These are phyloP conservation scores for Neoascochyta sp. DNA, from an alignment of 2,329 filamentous ascomycete species.

Conservation along the genomic window DNA sequence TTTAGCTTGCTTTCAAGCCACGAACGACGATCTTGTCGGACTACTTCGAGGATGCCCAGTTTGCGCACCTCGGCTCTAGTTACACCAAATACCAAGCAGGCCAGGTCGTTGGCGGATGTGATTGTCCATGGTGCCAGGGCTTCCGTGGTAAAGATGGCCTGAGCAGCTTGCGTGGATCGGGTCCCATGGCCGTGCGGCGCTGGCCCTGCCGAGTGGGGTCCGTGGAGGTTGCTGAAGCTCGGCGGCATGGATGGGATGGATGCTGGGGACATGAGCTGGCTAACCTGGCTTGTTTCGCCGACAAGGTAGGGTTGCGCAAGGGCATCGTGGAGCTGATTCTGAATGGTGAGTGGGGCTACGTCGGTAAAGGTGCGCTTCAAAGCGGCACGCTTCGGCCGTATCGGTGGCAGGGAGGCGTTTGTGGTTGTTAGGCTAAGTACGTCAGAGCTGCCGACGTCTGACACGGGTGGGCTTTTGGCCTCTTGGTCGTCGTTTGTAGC, in stretches of 20 bases:
- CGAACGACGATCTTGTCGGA: constrained; percentile 79
- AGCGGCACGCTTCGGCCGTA: constrained; percentile 51
- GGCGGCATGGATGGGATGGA: constrained; percentile 40
- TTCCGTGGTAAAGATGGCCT: constrained; percentile 98
- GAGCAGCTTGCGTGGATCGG: constrained; percentile 83
- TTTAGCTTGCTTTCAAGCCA: constrained; percentile 87
- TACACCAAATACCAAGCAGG: constrained; percentile 97
- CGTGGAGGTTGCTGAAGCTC: constrained; percentile 31
- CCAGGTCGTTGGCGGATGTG: constrained; percentile 90
- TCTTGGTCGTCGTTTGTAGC: constrained; percentile 10
- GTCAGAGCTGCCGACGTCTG: constrained; percentile 22
- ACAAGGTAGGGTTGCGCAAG: constrained; percentile 76
- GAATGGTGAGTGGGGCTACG: constrained; percentile 66
- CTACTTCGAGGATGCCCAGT: constrained; percentile 91
- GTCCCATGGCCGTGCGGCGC: constrained; percentile 78
- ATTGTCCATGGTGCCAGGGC: constrained; percentile 90
- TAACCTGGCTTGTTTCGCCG: constrained; percentile 45
- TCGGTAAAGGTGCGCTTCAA: constrained; percentile 89
- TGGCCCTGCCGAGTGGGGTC: constrained; percentile 36
- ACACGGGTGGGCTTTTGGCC: constrained; percentile 15
- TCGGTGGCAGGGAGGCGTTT: constrained; percentile 18
- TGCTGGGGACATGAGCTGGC: constrained; percentile 47
- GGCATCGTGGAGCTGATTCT: constrained; percentile 80
- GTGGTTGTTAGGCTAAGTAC: constrained; percentile 16
- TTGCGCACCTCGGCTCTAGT: constrained; percentile 93